Percentiles rank a stretch among this genome's conserved stretches.
These are phyloP conservation scores for Pseudocercospora cruenta DNA, from an alignment of 2,329 filamentous ascomycete genomes.

Conservation along the genomic window DNA sequence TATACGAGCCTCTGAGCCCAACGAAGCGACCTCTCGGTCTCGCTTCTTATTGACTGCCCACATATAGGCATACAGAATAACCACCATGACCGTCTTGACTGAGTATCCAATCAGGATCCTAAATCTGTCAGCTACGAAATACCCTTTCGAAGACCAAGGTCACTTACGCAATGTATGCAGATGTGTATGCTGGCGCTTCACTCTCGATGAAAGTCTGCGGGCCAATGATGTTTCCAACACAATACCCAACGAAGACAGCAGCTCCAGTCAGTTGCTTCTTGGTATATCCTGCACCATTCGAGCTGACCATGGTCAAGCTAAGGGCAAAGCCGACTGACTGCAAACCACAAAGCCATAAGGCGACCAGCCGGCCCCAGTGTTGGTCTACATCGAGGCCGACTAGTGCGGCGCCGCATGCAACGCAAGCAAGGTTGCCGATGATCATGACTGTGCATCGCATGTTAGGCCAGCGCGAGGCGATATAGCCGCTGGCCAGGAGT, in stretches of 20 bases:
- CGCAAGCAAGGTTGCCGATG: neutral
- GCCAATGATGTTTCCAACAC: slow-evolving; percentile 30
- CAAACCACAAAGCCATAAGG: slow-evolving; percentile 58
- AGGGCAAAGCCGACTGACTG: slow-evolving; percentile 57
- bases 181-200: slow-evolving; percentile 20
- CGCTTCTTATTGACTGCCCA: slow-evolving; percentile 56
- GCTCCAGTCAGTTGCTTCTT: slow-evolving; percentile 57
- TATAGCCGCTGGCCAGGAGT: slow-evolving; percentile 1
- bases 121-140: neutral
- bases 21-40: slow-evolving; percentile 48
- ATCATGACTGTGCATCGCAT: slow-evolving; percentile 6
- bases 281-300: slow-evolving; percentile 57
- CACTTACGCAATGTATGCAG: slow-evolving; percentile 30
- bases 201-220: slow-evolving; percentile 19
- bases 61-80: slow-evolving; percentile 59
- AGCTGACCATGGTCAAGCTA: slow-evolving; percentile 55
- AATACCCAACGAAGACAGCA: slow-evolving; percentile 49
- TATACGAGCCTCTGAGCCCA: slow-evolving; percentile 17
- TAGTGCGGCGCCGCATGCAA: slow-evolving; percentile 1
- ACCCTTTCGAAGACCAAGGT: neutral
- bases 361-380: slow-evolving; percentile 4
- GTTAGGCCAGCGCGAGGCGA: neutral
- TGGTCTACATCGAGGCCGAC: neutral
- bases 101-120: slow-evolving; percentile 59
- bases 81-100: slow-evolving; percentile 54